Evolutionary conservation across 768 basidiomycete genomes (phyloP), one percentile per base, ranked within the genome.

Genomic region (Grammothele lineata): DNA sequence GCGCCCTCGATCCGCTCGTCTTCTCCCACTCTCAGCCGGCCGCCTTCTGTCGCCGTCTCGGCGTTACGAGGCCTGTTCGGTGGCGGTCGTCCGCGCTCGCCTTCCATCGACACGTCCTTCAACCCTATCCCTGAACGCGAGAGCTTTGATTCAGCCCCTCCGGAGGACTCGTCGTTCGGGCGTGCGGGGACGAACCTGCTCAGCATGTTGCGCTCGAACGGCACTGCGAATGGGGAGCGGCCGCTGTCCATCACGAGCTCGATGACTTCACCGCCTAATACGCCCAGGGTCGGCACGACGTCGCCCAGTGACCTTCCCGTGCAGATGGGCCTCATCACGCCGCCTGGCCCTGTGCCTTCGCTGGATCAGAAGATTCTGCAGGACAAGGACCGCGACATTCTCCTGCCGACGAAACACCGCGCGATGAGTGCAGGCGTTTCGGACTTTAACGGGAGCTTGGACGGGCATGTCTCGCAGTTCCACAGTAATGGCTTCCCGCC

Each of bases 41-140:
- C 54, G 0, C 50, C 54, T 17, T 46, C 50, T 4, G 54, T 53
- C 41, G 71, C 77, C 9, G 78, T 83, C 15, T 74, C 80, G 5
- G 73, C 81, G 2, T 62, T 85, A 37, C 84, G 80, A 57, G 76
- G 79, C 9, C 61, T 87, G 24, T 84, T 85, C 54, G 64, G 70
- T 24, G 53, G 11, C 0, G 62, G 62, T 24, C 77, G 83, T 4
- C 79, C 81, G 27, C 75, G 80, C 3, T 81, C 83, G 3, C 66
- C 70, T 2, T 81, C 81, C 15, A 33, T 66, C 59, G 26, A 53
- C 17, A 32, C 24, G 3, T 40, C 42, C 1, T 44, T 53, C 27
- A 19, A 38, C 27, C 34, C 70, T 59, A 48, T 65, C 58, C 26
- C 69, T 53, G 59, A 54, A 41, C 55, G 40, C 8, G 47, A 40